Evolutionary conservation across 768 basidiomycete genomes (phyloP).

Genomic region (Pisolithus sp.): DNA sequence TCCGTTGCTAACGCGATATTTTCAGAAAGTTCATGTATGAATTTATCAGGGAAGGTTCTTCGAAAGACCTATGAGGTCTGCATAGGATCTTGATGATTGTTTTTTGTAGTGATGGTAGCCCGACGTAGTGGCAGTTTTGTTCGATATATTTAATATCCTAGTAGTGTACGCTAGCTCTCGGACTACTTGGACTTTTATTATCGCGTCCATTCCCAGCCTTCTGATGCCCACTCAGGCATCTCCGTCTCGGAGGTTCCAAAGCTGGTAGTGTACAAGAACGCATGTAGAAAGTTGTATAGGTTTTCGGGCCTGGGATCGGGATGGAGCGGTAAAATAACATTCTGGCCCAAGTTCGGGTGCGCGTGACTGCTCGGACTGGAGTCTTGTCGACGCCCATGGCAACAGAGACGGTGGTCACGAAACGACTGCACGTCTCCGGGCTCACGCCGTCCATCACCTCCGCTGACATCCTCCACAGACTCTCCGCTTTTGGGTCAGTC

Average conservation of each 20-base stretch:
- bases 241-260: slow-evolving; percentile 80
- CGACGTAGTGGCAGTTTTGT: background rate
- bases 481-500: slow-evolving; percentile 64
- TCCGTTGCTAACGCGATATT: slow-evolving; percentile 1
- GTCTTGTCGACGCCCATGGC: background rate
- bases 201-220: slow-evolving; percentile 62
- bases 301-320: slow-evolving; percentile 91
- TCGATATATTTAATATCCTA: slow-evolving; percentile 3
- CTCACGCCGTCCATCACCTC: slow-evolving; percentile 59
- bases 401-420: slow-evolving; percentile 30
- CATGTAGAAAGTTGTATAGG: slow-evolving; percentile 94
- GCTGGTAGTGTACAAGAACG: slow-evolving; percentile 74
- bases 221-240: slow-evolving; percentile 83
- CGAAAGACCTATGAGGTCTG: background rate
- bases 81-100: background rate
- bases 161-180: background rate
- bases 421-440: slow-evolving; percentile 70
- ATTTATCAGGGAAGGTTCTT: slow-evolving; percentile 67
- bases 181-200: slow-evolving; percentile 1
- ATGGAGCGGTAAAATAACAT: slow-evolving; percentile 87
- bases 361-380: too few species aligned
- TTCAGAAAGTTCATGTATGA: slow-evolving; percentile 86
- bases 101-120: background rate
- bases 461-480: slow-evolving; percentile 49
- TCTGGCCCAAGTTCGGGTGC: slow-evolving; percentile 42